A percentile compares a stretch with the other conserved stretches of the same genome.
Conservation (phyloP, 2,329 filamentous ascomycete species). For the Cercospora sp. region DNA sequence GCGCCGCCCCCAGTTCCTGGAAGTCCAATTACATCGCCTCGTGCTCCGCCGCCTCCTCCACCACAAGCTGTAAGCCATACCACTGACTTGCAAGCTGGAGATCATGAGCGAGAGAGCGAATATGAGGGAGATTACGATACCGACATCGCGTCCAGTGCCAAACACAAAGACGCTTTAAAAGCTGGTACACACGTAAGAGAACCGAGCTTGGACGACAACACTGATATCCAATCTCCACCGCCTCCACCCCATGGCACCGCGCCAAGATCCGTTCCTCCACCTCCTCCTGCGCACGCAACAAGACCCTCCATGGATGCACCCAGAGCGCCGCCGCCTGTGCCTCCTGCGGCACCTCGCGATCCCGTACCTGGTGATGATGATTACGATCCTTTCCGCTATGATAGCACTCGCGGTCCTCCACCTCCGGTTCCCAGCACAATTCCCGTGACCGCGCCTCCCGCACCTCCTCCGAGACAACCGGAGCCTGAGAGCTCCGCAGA, state of each 20-base stretch:
- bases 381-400: constrained; percentile 66
- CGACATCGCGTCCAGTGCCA: constrained; percentile 90
- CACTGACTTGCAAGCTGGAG: constrained; percentile 43
- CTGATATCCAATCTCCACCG: constrained; percentile 49
- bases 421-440: constrained; percentile 36
- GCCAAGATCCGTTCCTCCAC: constrained; percentile 56
- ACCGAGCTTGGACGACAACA: constrained; percentile 69
- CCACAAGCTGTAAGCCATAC: constrained; percentile 45
- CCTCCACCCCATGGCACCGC: constrained; percentile 40
- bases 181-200: constrained; percentile 68
- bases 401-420: constrained; percentile 28
- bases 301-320: constrained; percentile 68
- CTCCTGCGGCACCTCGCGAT: constrained; percentile 47
- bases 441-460: constrained; percentile 38
- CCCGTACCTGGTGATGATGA: constrained; percentile 56
- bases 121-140: constrained; percentile 99
- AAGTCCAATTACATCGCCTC: constrained; percentile 41
- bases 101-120: constrained; percentile 77
- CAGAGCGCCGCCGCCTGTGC: constrained; percentile 67
- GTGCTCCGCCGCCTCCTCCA: constrained; percentile 53
- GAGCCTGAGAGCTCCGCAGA: constrained; percentile 44
- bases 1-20: constrained; percentile 40
- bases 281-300: constrained; percentile 51
- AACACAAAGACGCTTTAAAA: constrained; percentile 90
- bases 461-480: constrained; percentile 34